A percentile compares a stretch with the other conserved stretches of the same genome.
These are phyloP conservation scores for Pythium volutum DNA, from an alignment of 352 stramenopile species.

Conservation along the genomic window DNA sequence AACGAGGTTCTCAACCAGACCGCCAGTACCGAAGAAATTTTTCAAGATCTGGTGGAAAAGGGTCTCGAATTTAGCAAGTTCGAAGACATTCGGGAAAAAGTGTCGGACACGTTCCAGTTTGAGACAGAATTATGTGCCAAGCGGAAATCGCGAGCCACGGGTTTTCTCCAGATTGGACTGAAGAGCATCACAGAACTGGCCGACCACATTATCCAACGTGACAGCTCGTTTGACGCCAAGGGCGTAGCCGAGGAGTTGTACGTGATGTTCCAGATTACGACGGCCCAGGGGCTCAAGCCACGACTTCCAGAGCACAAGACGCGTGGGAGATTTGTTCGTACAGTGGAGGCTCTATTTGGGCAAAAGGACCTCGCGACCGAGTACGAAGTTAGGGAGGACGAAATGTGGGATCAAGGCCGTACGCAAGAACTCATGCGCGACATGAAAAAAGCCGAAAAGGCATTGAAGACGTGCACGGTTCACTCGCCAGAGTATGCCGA, in stretches of 20 bases:
- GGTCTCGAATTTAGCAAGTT: slow-evolving; percentile 50
- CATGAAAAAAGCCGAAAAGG: slow-evolving; percentile 28
- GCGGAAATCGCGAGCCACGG: slow-evolving; percentile 25
- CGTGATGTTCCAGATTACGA: slow-evolving; percentile 41
- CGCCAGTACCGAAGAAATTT: slow-evolving; percentile 45
- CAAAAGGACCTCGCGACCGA: slow-evolving; percentile 14
- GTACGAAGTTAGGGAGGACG: slow-evolving; percentile 31
- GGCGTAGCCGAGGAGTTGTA: slow-evolving; percentile 41
- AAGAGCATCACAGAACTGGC: slow-evolving; percentile 39
- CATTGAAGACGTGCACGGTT: slow-evolving; percentile 18
- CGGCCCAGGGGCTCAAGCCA: slow-evolving; percentile 20
- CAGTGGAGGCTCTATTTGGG: slow-evolving; percentile 29
- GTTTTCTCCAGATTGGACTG: slow-evolving; percentile 41
- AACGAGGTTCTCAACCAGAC: slow-evolving; percentile 39
- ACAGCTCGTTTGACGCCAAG: slow-evolving; percentile 31
- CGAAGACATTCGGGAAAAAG: slow-evolving; percentile 32
- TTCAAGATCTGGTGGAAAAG: slow-evolving; percentile 40
- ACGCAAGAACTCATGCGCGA: slow-evolving; percentile 36
- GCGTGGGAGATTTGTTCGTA: slow-evolving; percentile 4
- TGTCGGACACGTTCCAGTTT: slow-evolving; percentile 28
- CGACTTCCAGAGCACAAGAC: slow-evolving; percentile 12
- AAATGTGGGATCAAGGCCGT: slow-evolving; percentile 34
- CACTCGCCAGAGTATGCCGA: slow-evolving; percentile 25
- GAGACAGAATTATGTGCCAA: slow-evolving; percentile 29
- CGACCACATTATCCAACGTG: slow-evolving; percentile 30